Evolutionary conservation across 2,329 filamentous ascomycete species (phyloP).

Genomic region (Daldinia sp.): DNA sequence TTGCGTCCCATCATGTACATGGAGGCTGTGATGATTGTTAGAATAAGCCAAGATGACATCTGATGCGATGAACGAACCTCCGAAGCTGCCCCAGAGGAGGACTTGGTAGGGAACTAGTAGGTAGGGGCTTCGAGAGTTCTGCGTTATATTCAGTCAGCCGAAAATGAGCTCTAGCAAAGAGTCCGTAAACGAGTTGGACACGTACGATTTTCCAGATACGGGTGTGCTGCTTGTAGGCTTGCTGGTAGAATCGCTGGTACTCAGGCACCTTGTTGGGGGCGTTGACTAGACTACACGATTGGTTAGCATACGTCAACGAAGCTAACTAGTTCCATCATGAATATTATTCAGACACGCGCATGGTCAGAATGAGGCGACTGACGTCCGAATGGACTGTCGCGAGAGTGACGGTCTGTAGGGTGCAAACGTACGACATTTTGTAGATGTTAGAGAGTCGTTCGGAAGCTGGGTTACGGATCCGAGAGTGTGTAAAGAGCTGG

Average conservation of each 20-base stretch:
- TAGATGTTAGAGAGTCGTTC: slow-evolving; percentile 28
- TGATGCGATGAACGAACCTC: slow-evolving; percentile 58
- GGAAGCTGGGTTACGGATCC: slow-evolving; percentile 16
- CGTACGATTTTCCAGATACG: slow-evolving; percentile 83
- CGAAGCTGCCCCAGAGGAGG: slow-evolving; percentile 68
- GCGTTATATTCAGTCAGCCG: slow-evolving; percentile 44
- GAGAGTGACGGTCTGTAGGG: background rate
- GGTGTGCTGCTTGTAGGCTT: slow-evolving; percentile 72
- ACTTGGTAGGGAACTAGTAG: slow-evolving; percentile 75
- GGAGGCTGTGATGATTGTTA: slow-evolving; percentile 52
- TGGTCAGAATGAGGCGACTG: slow-evolving; percentile 32
- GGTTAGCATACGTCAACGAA: slow-evolving; percentile 44
- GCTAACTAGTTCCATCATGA: slow-evolving; percentile 9
- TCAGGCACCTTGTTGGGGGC: slow-evolving; percentile 79
- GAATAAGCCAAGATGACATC: slow-evolving; percentile 29
- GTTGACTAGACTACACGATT: slow-evolving; percentile 64
- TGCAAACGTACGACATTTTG: slow-evolving; percentile 46
- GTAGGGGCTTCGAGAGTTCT: slow-evolving; percentile 71
- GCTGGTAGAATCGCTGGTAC: slow-evolving; percentile 79
- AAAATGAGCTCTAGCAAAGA: background rate
- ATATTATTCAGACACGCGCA: background rate
- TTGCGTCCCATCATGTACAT: slow-evolving; percentile 80
- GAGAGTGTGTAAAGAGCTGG: slow-evolving; percentile 32
- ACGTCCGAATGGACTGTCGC: background rate
- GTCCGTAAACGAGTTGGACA: slow-evolving; percentile 37